A percentile compares a stretch with the other conserved stretches of the same genome.
phyloP scores from a whole-genome alignment of 768 basidiomycete genomes.

The Boletus fagicola region DNA sequence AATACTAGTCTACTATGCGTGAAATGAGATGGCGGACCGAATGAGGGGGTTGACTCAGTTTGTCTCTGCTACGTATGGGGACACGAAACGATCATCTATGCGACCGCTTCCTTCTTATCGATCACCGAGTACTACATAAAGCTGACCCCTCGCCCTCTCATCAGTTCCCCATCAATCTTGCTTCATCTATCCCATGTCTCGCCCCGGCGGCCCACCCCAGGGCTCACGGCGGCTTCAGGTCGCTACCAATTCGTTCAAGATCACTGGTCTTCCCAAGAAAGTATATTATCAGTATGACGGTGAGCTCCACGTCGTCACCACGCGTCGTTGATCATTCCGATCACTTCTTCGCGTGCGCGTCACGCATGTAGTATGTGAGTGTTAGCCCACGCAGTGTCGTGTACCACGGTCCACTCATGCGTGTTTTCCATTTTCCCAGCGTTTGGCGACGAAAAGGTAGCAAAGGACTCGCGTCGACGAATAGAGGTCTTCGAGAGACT shows the following conservation, averaged over 20 bases:
- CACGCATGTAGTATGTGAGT: constrained; percentile 29
- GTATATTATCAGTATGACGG: constrained; percentile 35
- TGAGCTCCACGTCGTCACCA: constrained; percentile 16
- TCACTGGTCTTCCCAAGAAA: constrained; percentile 27
- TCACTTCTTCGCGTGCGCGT: constrained; percentile 4
- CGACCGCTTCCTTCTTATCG: constrained; percentile 23
- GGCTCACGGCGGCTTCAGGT: constrained; percentile 25
- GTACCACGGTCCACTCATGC: constrained; percentile 1
- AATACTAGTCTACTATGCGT: constrained; percentile 17
- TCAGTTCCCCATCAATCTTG: neutral
- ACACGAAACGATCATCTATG: constrained; percentile 2
- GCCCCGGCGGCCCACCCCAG: constrained; percentile 14
- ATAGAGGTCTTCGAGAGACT: constrained; percentile 35
- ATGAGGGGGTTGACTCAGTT: neutral
- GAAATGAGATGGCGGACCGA: neutral
- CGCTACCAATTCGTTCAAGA: constrained; percentile 34
- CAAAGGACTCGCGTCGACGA: constrained; percentile 17
- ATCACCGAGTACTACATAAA: constrained; percentile 17
- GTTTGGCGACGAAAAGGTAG: constrained; percentile 14
- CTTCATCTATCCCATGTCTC: constrained; percentile 25
- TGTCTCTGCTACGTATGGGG: neutral
- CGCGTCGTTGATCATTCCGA: constrained; percentile 6
- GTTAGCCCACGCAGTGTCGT: neutral
- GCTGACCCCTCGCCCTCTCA: neutral
- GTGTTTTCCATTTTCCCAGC: constrained; percentile 5